Evolutionary conservation across 1,284 basidiomycete genomes (phyloP).

Genomic region (Amylostereum chailletii): DNA sequence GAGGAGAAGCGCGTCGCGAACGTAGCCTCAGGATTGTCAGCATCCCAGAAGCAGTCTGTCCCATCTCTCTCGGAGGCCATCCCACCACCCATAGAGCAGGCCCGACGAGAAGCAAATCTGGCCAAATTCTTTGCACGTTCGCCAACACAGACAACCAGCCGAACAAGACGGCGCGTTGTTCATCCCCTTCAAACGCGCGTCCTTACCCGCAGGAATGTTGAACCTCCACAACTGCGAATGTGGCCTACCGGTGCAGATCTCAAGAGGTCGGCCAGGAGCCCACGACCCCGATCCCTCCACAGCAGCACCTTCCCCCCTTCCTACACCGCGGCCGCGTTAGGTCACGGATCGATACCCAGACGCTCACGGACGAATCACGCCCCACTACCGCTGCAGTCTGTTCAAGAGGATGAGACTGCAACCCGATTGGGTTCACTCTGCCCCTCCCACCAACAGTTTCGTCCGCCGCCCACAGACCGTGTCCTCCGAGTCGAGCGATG

Average conservation of each 20-base stretch:
- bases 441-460: neutral
- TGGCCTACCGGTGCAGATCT: neutral
- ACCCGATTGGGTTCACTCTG: neutral
- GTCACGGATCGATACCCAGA: neutral
- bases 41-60: neutral
- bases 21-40: neutral
- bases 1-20: constrained; percentile 17
- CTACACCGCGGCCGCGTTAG: neutral
- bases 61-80: neutral
- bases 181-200: neutral
- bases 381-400: neutral
- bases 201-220: neutral
- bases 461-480: neutral
- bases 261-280: neutral
- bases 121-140: constrained; percentile 12
- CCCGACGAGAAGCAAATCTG: constrained; percentile 9
- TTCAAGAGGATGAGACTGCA: neutral
- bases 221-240: neutral
- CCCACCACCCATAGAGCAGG: neutral
- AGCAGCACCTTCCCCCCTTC: neutral
- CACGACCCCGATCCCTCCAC: neutral
- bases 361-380: neutral
- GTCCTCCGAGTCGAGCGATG: too few species aligned
- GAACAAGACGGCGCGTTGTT: neutral
- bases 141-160: constrained; percentile 7